phyloP scores from a whole-genome alignment of 2,329 filamentous ascomycete species.

The Paecilomyces formosus region DNA sequence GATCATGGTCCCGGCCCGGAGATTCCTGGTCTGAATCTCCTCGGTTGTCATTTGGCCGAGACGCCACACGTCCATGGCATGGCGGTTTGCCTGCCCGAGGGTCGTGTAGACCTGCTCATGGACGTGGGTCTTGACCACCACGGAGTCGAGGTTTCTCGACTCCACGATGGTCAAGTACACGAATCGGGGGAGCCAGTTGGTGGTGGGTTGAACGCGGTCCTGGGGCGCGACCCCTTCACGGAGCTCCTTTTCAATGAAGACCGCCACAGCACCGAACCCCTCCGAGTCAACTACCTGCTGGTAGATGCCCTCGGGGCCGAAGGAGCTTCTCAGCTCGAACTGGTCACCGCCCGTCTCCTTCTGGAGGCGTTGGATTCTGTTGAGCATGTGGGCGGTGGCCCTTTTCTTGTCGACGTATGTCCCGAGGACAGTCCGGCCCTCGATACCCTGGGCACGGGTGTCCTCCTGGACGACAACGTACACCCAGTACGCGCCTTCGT shows the following conservation, averaged over 20 bases:
- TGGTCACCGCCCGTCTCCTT: not conserved
- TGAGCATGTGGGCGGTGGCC: not conserved
- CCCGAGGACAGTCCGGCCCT: not conserved
- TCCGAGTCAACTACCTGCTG: not conserved
- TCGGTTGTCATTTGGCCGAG: not conserved
- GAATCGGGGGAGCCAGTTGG: not conserved
- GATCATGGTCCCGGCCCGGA: constrained; percentile 9
- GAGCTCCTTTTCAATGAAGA: not conserved
- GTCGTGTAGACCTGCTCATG: constrained; percentile 6
- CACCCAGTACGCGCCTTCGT: not conserved
- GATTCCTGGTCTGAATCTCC: constrained; percentile 1
- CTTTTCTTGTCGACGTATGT: not conserved
- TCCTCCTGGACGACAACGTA: not conserved
- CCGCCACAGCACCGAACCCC: not conserved
- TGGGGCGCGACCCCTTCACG: not conserved
- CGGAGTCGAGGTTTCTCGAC: not conserved
- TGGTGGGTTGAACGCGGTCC: not conserved
- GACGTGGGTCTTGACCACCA: not conserved
- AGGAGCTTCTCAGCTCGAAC: not conserved
- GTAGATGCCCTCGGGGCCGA: not conserved
- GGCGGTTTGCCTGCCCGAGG: constrained; percentile 11
- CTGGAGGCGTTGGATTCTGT: not conserved
- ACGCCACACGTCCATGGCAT: constrained; percentile 9
- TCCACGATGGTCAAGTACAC: not conserved
- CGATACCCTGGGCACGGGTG: not conserved